Evolutionary conservation across 2,329 filamentous ascomycete genomes (phyloP), one percentile per base, ranked within the genome.

Genomic region (Talaromyces sp.): DNA sequence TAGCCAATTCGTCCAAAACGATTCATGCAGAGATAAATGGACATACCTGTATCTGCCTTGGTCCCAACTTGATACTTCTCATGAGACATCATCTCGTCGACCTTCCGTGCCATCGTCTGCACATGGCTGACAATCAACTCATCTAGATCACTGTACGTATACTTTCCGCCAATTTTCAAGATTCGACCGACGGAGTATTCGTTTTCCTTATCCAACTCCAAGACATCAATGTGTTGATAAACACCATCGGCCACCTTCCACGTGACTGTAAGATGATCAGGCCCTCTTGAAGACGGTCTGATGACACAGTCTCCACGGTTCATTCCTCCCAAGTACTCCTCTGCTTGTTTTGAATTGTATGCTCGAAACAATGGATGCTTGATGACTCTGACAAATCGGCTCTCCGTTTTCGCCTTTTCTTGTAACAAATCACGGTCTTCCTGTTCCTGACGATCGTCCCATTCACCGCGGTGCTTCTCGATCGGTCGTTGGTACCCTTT

Each of bases 161-260:
- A 93, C 75, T 93, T 93, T 69, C 91, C 90, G 37, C 88, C 90
- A 60, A 99, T 91, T 67, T 91, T 90, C 60, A 99, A 83, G 46
- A 89, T 88, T 69, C 88, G 89, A 66, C 95, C 95, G 3, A 98
- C 89, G 0, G 92, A 93, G 75, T 97, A 98, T 74, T 98, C 93
- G 66, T 92, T 98, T 66, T 96, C 92, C 78, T 99, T 99, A 76
- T 96, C 91, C 72, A 99, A 83, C 78, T 99, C 95, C 42, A 99
- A 84, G 37, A 99, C 93, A 76, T 99, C 95, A 67, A 99, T 91
- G 76, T 99, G 95, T 77, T 99, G 93, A 75, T 93, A 99, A n/a
- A 98, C 88, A 64, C 90, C 89, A 74, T 98, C 92, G 1, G 92
- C 89, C 14, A 99, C 93, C 81, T 99, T 99, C 95, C 95, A 99